These are phyloP conservation scores for Aspergillus costaricaensis DNA, from an alignment of 2,329 filamentous ascomycete species.

Conservation along the genomic window DNA sequence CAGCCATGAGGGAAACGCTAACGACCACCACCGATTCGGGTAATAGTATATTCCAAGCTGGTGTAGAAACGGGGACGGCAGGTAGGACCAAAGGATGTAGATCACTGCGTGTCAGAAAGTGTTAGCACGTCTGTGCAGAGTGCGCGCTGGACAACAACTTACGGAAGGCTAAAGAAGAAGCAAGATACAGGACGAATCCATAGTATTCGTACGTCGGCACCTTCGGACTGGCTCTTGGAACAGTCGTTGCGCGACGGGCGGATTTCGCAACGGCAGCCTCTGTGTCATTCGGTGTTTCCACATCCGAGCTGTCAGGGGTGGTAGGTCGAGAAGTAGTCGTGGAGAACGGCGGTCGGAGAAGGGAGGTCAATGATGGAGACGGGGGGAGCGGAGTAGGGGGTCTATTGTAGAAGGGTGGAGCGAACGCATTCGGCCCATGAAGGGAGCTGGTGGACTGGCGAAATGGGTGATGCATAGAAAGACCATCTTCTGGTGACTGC, in stretches of 20 bases:
- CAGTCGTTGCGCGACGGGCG: slow-evolving; percentile 60
- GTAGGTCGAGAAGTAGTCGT: slow-evolving; percentile 78
- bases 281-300: slow-evolving; percentile 67
- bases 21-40: slow-evolving; percentile 95
- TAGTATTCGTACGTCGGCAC: slow-evolving; percentile 99
- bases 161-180: slow-evolving; percentile 78
- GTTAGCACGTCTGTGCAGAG: neutral
- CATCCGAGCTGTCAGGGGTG: slow-evolving; percentile 87
- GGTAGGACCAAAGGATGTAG: slow-evolving; percentile 80
- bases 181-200: slow-evolving; percentile 94
- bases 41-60: slow-evolving; percentile 95
- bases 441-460: slow-evolving; percentile 45
- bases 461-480: slow-evolving; percentile 41
- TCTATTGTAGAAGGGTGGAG: slow-evolving; percentile 92
- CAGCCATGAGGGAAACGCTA: slow-evolving; percentile 86
- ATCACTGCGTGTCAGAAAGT: slow-evolving; percentile 46
- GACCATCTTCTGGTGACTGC: slow-evolving; percentile 29
- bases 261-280: slow-evolving; percentile 63
- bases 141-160: slow-evolving; percentile 42
- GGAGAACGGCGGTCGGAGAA: slow-evolving; percentile 72
- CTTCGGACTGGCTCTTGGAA: slow-evolving; percentile 83
- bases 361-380: slow-evolving; percentile 86
- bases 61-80: slow-evolving; percentile 88
- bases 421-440: slow-evolving; percentile 54
- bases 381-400: slow-evolving; percentile 94